Base-by-base conservation (phyloP, 345 rosid genomes). In the Garcia nutans region DNA sequence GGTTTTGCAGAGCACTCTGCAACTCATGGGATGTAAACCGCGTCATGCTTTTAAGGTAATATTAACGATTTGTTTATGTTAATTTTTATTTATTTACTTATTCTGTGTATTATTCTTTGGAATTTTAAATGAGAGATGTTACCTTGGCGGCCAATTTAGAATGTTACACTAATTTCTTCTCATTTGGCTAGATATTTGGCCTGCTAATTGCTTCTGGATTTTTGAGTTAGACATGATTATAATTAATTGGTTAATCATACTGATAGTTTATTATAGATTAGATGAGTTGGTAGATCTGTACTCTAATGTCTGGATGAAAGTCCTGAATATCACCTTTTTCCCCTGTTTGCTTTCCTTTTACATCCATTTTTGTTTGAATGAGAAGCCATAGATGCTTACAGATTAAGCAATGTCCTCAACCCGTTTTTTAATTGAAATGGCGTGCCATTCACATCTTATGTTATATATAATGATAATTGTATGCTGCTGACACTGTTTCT, bases 21-120 rank as follows among this genome's bases (percentile, higher is more conserved):
- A 93, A 80, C 92, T 96, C 57, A 96, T 96, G 93, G 99, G 98
- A 31, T 96, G 99, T 84, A 96, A 96, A 83, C 88, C 99, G 15
- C 94, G 97, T 47, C 99, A 96, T 77, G 99, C 98, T 72, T 96
- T 93, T 81, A 96, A 96, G 97, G 99, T 96, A 28, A 10, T 6
- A 15, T 28, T 47, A 8, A 2, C 20, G 57, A 10, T 71, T 15
- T 54, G 16, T 56, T 55, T 17, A n/a, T 17, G n/a, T 61, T 13
- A 28, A 23, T 54, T 26, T n/a, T 3, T 47, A 4, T 47, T 37
- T 37, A 26, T n/a, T 68, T 68, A 49, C 26, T 11, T 22, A 3
- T 20, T 65, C 12, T 65, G 45, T 10, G 15, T 8, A 5, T 8
- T 37, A 22, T 45, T 44, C 2, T 13, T 45, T 42, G 71, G 9